phyloP scores from a whole-genome alignment of 2,329 filamentous ascomycete species.

The Botrytis porri region DNA sequence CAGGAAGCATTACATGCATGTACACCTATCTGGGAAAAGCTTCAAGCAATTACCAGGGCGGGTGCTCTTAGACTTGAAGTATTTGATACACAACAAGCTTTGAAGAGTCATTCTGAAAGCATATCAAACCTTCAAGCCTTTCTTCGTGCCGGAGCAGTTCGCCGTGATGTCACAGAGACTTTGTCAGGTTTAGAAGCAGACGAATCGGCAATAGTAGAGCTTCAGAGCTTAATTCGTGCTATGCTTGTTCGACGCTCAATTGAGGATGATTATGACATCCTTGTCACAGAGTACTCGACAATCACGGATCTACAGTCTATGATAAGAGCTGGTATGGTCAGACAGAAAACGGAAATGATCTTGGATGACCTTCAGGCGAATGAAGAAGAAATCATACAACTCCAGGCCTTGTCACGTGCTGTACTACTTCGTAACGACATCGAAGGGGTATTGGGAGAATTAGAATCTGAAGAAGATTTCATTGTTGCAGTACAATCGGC shows the following conservation, averaged over 20 bases:
- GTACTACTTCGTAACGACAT: constrained; percentile 75
- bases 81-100: constrained; percentile 47
- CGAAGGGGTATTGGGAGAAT: constrained; percentile 68
- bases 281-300: constrained; percentile 55
- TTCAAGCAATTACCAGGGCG: constrained; percentile 45
- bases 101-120: constrained; percentile 48
- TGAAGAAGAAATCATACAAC: constrained; percentile 60
- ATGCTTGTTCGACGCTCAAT: constrained; percentile 56
- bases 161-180: constrained; percentile 49
- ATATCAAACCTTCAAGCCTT: constrained; percentile 38
- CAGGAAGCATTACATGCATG: constrained; percentile 51
- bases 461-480: constrained; percentile 79
- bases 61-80: constrained; percentile 47
- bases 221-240: constrained; percentile 61
- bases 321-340: constrained; percentile 62
- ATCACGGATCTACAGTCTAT: constrained; percentile 65
- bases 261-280: constrained; percentile 48
- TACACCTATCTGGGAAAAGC: constrained; percentile 48
- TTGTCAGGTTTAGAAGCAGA: constrained; percentile 48
- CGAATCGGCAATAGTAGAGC: constrained; percentile 46
- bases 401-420: constrained; percentile 76
- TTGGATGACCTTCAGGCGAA: constrained; percentile 69
- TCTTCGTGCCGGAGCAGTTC: constrained; percentile 52
- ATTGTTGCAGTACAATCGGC: constrained; percentile 73
- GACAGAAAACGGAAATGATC: constrained; percentile 58